Evolutionary conservation across 2,329 filamentous ascomycete species (phyloP).

Genomic region (Harringtonia aguacate): DNA sequence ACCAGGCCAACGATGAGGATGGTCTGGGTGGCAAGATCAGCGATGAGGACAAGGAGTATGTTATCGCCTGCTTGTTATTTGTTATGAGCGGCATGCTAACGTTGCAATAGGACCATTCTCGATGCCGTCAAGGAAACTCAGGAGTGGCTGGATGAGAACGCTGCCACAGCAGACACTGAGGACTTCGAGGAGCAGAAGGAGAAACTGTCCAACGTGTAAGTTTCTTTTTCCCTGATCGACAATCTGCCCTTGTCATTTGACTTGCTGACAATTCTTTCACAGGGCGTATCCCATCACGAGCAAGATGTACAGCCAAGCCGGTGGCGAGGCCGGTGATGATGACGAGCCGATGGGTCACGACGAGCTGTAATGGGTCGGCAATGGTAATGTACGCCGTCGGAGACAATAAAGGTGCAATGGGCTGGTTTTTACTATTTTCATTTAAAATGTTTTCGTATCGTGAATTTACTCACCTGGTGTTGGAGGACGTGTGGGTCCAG

Average conservation of each 20-base stretch:
- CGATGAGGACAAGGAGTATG: constrained; percentile 95
- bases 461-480: neutral
- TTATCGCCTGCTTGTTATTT: constrained; percentile 15
- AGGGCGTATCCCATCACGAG: constrained; percentile 92
- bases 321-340: constrained; percentile 55
- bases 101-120: constrained; percentile 46
- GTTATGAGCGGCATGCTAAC: constrained; percentile 22
- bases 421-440: neutral
- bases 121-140: constrained; percentile 95
- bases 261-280: neutral
- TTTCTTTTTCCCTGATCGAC: neutral
- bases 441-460: too few relatives aligned
- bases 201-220: constrained; percentile 77
- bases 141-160: constrained; percentile 97
- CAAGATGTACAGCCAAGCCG: constrained; percentile 75
- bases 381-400: neutral
- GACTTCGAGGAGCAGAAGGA: constrained; percentile 99
- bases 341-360: constrained; percentile 63
- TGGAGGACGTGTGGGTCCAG: neutral
- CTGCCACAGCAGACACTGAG: constrained; percentile 70
- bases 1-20: constrained; percentile 95
- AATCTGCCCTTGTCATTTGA: neutral
- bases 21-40: constrained; percentile 97
- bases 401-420: neutral
- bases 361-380: constrained; percentile 50